Base-by-base conservation (phyloP, 2,329 filamentous ascomycete species). In the Neopestalotiopsis clavispora region DNA sequence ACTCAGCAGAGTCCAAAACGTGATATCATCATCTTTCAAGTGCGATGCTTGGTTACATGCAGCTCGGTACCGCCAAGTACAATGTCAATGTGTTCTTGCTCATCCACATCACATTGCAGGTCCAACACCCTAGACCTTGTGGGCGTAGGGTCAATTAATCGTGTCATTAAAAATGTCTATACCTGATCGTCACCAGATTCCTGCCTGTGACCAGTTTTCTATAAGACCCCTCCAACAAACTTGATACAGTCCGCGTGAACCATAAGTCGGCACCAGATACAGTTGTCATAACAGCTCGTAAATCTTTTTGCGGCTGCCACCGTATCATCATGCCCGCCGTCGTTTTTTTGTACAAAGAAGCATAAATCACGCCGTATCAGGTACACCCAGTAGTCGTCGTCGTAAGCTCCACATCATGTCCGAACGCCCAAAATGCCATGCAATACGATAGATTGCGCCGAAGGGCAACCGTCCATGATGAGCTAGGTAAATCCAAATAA, bases 111-210 rank as follows among this genome's bases (percentile, higher is more conserved):
- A 59, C 34, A 38, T 38, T 38, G 34, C 13, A 30, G 57, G 30
- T 59, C 10, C 20, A 34, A 34, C 10, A 13, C 13, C 60, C 20
- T 5, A 28, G 23, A 20, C 23, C 13, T 7, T 49, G 45, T 65
- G 17, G 34, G 13, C 17, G 13, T 64, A 9, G 45, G 20, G 45
- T 52, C 45, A 38, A 28, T 65, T 52, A 34, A 17, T 67, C 65
- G 28, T 67, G 65, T 60, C 65, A 67, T 67, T 67, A 67, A 67
- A 38, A 66, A 59, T 59, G 34, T 67, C 65, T 67, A 67, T 59
- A 32, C 52, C 40, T 59, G 32, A 67, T 67, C 65, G 58, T 60
- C 20, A 67, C n/a, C 52, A 38, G 38, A 60, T 59, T 42, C 52
- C 65, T 67, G 65, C 65, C 65, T 40, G 23, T 49, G 38, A 65